These are phyloP conservation scores for Radiomyces spectabilis DNA, from an alignment of 192 early-diverging fungal species.

Conservation along the genomic window DNA sequence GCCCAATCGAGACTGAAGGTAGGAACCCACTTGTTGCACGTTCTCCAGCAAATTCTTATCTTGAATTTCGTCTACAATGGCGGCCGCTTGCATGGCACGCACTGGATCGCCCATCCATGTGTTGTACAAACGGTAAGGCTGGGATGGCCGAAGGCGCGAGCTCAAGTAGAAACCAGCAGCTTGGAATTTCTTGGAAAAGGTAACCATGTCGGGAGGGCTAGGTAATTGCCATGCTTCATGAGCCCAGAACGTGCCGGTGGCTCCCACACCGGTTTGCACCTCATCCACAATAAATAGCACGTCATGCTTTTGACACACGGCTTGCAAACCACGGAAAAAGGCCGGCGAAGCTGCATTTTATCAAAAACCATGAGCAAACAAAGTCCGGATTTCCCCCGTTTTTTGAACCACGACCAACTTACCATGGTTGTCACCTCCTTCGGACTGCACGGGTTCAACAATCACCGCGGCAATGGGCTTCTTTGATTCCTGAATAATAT, in stretches of 20 bases:
- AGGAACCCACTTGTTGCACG: constrained; percentile 41
- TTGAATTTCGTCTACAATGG: constrained; percentile 53
- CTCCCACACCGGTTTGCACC: constrained; percentile 70
- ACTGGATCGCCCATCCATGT: constrained; percentile 74
- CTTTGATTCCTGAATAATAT: constrained; percentile 35
- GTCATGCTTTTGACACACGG: constrained; percentile 44
- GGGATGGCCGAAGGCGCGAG: constrained; percentile 45
- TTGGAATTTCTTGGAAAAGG: constrained; percentile 76
- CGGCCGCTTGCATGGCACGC: constrained; percentile 51
- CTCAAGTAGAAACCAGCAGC: constrained; percentile 65
- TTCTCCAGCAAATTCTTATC: constrained; percentile 45
- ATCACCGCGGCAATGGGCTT: constrained; percentile 56
- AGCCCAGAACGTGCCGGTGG: constrained; percentile 70
- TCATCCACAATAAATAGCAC: constrained; percentile 74
- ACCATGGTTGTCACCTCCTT: constrained; percentile 63
- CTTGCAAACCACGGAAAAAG: constrained; percentile 57
- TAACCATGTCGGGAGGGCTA: constrained; percentile 65
- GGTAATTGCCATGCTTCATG: constrained; percentile 65
- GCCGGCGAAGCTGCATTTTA: constrained; percentile 48
- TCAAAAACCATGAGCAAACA: constrained; percentile 1
- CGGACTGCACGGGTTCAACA: constrained; percentile 67
- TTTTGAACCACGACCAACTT: neutral
- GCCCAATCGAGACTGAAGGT: constrained; percentile 45
- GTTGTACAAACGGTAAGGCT: constrained; percentile 64
- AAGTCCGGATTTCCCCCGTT: neutral